Base-by-base conservation (phyloP, 2,329 filamentous ascomycete species). In the Pseudogymnoascus sp. region DNA sequence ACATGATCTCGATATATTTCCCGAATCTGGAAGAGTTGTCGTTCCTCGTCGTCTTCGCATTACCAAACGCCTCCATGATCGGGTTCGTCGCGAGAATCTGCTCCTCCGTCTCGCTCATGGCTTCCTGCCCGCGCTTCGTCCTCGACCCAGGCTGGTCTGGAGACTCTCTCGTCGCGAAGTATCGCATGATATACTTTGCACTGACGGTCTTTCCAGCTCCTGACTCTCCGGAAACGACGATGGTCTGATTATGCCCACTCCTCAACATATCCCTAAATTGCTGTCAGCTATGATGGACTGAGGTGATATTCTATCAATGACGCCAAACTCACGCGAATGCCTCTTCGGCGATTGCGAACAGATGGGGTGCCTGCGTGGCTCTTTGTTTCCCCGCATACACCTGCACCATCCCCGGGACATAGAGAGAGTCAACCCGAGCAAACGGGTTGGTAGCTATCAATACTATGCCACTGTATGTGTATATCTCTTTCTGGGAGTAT, bases 1-100 rank as follows among this genome's bases (percentile, higher is more conserved):
- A 99, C 91, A 97, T 93, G 74, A 99, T 99, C 79, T 99, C 94
- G 71, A 99, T 97, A 76, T 99, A 99, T 82, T 99, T 99, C 75
- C 94, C 94, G 77, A 99, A 99, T 72, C 94, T 86, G 44, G 94
- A 99, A 50, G 94, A 99, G 78, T 99, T 99, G 78, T 99, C 94
- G 79, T 99, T 99, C 75, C 94, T 85, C 10, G 94, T 99, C n/a
- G 94, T 99, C 80, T 99, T 99, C 62, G 94, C 94, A 79, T 99
- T 99, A 75, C 94, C 94, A 73, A 99, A 99, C 35, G 94, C 93
- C 84, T 99, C 94, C 94, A 99, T 99, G 75, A 99, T 96, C 40
- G 94, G 94, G 75, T 99, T 99, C 62, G 94, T 99, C 31, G 94
- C 94, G 69, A 99, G 80, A 73, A 99, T 99, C 75, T 96, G 92